Evolutionary conservation across 176 grass and related monocot species (phyloP), one percentile per base, ranked within the genome.

Genomic region (Carex kokanica): DNA sequence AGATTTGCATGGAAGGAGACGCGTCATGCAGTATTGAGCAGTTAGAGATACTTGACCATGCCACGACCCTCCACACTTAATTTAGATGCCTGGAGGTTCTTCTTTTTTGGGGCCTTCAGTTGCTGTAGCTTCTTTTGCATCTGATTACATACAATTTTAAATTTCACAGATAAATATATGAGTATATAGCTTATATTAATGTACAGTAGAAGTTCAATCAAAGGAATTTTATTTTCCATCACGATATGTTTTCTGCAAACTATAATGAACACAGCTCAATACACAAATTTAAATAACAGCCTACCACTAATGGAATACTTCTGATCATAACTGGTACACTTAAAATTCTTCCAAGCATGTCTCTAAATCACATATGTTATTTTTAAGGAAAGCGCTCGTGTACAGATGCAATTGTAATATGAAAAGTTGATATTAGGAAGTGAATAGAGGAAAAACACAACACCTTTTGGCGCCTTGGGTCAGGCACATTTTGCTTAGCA

Each of bases 41-140:
- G 36, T 87, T 87, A 98, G 73, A 98, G 20, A 85, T 99, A 99
- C 81, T 95, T 99, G 29, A 99, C 73, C 91, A 95, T 93, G 29
- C 96, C 93, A 47, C 96, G 96, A 12, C 96, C 96, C 85, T 95
- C 93, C 8, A 92, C 93, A n/a, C 96, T 99, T 23, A 95, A 75
- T 74, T 99, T 99, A 31, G 91, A 99, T 3, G 96, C 96, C 85
- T 99, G 96, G 16, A 99, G 96, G 6, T 90, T 91, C 82, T 93
- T 95, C 91, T 95, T 95, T 84, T 99, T 99, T 17, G 91, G 93
- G 16, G 91, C 88, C 84, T 95, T 93, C 55, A 99, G 83, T 88
- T 93, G 89, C 85, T 92, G 93, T 72, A 99, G 24, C 85, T 95
- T 99, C 88, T 93, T 99, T 81, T 93, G 91, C 91, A 98, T 95